phyloP scores from a whole-genome alignment of 164 flowering plant species.

The Dillenia suffruticosa region DNA sequence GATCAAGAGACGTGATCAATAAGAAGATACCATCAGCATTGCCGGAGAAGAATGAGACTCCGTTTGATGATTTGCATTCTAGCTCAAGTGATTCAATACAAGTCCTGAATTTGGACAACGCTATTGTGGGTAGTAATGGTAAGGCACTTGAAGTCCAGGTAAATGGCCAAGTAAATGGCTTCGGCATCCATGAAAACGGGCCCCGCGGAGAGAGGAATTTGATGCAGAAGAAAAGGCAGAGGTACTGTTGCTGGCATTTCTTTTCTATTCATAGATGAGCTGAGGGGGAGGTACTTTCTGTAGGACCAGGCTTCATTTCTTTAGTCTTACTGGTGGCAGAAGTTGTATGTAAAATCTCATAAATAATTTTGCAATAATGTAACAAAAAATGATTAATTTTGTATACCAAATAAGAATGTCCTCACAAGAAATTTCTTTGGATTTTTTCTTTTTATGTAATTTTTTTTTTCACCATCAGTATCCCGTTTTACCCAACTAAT shows the following conservation, averaged over 20 bases:
- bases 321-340: too few species aligned
- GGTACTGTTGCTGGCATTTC: constrained; percentile 31
- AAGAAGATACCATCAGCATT: constrained; percentile 32
- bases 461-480: too few species aligned
- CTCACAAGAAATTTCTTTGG: too few species aligned
- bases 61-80: constrained; percentile 13
- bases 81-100: too few species aligned
- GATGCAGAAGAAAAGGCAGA: constrained; percentile 17
- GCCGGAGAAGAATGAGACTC: constrained; percentile 21
- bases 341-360: too few species aligned
- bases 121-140: constrained; percentile 10
- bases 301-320: too few species aligned
- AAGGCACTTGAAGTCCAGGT: constrained; percentile 6
- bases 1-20: constrained; percentile 25
- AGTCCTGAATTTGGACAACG: constrained; percentile 10
- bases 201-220: constrained; percentile 6
- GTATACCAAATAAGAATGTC: too few species aligned
- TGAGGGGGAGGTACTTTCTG: too few species aligned
- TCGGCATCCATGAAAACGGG: constrained; percentile 14
- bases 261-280: neutral
- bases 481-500: too few species aligned
- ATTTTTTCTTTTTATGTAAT: too few species aligned
- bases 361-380: too few species aligned
- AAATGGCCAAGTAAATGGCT: constrained; percentile 14
- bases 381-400: too few species aligned